Percentiles rank a stretch among this genome's conserved stretches.
Conservation (phyloP, 1,284 basidiomycete genomes). For the Mycena sp. region DNA sequence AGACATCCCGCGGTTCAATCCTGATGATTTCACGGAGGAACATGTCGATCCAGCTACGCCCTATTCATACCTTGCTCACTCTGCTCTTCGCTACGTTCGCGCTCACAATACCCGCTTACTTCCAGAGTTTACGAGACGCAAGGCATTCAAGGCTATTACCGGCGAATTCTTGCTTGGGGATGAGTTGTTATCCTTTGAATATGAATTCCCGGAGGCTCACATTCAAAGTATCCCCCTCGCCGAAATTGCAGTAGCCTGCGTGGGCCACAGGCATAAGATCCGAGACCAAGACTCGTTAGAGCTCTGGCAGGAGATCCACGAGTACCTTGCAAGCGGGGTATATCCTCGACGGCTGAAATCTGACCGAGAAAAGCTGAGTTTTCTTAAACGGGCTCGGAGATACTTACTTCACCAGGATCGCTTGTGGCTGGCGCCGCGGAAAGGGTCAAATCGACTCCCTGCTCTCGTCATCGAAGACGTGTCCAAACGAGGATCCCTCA, state of each 20-base stretch:
- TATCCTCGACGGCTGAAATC: constrained; percentile 13
- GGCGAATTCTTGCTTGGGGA: not conserved
- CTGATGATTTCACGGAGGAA: not conserved
- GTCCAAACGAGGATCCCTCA: constrained; percentile 11
- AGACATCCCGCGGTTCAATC: not conserved
- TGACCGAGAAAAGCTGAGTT: not conserved
- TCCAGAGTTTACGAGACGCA: not conserved
- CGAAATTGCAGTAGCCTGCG: not conserved
- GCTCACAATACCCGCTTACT: not conserved
- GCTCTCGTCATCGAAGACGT: constrained; percentile 28
- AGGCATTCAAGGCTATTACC: not conserved
- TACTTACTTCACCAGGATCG: constrained; percentile 30
- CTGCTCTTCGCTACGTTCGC: not conserved
- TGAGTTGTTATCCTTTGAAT: not conserved
- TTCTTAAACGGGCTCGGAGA: constrained; percentile 3
- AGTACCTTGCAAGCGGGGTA: too few species aligned
- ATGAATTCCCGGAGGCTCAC: not conserved
- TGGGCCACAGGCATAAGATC: constrained; percentile 11
- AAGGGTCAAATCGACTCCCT: constrained; percentile 15
- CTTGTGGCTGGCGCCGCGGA: constrained; percentile 20
- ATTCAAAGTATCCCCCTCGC: not conserved
- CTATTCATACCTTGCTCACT: not conserved
- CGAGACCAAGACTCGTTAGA: too few species aligned
- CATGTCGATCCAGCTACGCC: not conserved
- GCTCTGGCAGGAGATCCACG: too few species aligned